Conservation (phyloP, 129 eudicot species). For the Dittrichia graveolens region DNA sequence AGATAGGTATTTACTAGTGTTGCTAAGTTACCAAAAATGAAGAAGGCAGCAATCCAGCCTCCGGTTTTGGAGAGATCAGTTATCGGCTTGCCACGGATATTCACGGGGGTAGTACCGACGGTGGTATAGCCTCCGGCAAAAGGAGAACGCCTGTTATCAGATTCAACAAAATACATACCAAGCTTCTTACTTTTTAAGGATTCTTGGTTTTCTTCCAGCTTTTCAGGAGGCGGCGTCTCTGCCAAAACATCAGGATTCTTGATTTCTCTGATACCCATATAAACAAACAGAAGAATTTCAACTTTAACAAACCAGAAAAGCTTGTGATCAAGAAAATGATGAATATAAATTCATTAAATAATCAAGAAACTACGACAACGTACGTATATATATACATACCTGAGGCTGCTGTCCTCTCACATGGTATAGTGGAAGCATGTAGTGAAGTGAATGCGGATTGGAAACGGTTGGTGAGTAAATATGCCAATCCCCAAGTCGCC, state of each 20-base stretch:
- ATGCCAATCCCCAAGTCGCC: not conserved
- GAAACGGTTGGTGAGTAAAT: slow-evolving; percentile 32
- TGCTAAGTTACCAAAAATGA: slow-evolving; percentile 65
- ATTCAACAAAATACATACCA: slow-evolving; percentile 62
- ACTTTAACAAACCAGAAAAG: not conserved
- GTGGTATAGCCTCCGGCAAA: slow-evolving; percentile 66
- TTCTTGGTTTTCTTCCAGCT: slow-evolving; percentile 8
- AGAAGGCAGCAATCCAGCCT: slow-evolving; percentile 90
- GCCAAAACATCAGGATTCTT: slow-evolving; percentile 50
- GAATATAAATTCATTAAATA: not conserved
- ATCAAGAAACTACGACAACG: too few species aligned
- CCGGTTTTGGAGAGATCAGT: slow-evolving; percentile 74
- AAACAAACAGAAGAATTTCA: not conserved
- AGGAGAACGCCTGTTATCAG: slow-evolving; percentile 80
- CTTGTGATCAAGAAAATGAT: not conserved
- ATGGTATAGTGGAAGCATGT: not conserved
- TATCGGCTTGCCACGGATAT: slow-evolving; percentile 76
- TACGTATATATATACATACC: too few species aligned
- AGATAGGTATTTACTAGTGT: not conserved
- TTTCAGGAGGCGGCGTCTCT: not conserved
- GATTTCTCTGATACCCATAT: slow-evolving; percentile 45
- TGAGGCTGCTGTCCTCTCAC: too few species aligned
- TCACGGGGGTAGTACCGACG: slow-evolving; percentile 77
- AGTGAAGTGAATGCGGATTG: slow-evolving; percentile 34
- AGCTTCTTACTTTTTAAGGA: slow-evolving; percentile 50